Evolutionary conservation across 2,329 filamentous ascomycete genomes (phyloP).

Genomic region (Cladosporium phlei): DNA sequence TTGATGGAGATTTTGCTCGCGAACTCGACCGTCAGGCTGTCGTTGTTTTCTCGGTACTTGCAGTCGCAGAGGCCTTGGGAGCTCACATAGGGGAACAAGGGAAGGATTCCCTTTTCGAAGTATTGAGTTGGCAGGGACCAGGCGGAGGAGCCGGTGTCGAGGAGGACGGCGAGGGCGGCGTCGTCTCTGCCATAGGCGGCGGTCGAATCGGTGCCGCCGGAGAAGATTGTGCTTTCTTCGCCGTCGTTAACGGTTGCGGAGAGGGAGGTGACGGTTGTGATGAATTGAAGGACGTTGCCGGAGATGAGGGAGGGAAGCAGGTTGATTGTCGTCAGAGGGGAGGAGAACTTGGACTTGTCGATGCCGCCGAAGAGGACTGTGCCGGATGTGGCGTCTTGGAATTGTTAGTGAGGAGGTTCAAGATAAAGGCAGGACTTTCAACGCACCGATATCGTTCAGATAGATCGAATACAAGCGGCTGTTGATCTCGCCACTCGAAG

Average conservation of each 20-base stretch:
- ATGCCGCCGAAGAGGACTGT: constrained; percentile 34
- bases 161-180: constrained; percentile 23
- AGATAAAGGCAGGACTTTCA: constrained; percentile 5
- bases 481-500: constrained; percentile 28
- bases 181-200: constrained; percentile 19
- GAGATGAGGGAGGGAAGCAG: constrained; percentile 21
- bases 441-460: constrained; percentile 27
- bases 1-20: constrained; percentile 25
- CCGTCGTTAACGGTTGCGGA: constrained; percentile 17
- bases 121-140: constrained; percentile 23
- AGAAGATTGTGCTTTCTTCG: constrained; percentile 19
- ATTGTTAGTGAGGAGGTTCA: neutral
- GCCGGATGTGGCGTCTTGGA: constrained; percentile 21
- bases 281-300: constrained; percentile 23
- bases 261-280: constrained; percentile 27
- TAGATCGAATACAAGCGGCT: constrained; percentile 30
- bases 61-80: constrained; percentile 21
- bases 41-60: constrained; percentile 21
- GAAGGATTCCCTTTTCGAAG: constrained; percentile 22
- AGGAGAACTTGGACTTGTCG: constrained; percentile 29
- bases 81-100: constrained; percentile 22
- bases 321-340: constrained; percentile 29
- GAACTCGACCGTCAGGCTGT: constrained; percentile 27
- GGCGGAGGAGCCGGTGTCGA: constrained; percentile 31
- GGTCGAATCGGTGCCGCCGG: constrained; percentile 18